Base-by-base conservation (phyloP, 2,329 filamentous ascomycete species). In the Verticillium klebahnii region DNA sequence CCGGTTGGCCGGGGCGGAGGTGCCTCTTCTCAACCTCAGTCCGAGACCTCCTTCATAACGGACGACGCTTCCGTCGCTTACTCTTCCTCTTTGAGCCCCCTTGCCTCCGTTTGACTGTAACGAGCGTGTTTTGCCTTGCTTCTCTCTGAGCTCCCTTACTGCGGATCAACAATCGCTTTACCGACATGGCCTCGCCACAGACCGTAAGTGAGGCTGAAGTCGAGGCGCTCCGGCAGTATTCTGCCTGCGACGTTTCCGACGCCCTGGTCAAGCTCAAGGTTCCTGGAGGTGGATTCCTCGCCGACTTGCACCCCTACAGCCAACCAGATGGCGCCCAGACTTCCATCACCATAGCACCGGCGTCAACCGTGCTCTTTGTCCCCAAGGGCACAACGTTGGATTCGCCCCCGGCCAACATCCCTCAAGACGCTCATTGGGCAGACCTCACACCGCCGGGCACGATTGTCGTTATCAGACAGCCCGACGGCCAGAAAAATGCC, bases 261-360 rank as follows among this genome's bases (percentile, higher is more conserved):
- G 89, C 89, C 6, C 81, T 93, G 2, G 80, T 91, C 61, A 90
- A 89, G 69, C 80, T 93, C 57, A 83, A 88, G 63, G 82, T 88
- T 9, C 81, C 87, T 12, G 82, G 84, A 56, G 88, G 87, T 31
- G 90, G 90, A 60, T 88, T 87, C 70, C 75, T 93, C 40, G 78
- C 86, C 40, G 88, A 92, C 70, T 69, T 82, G 50, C 70, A 72
- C 54, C 72, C 73, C 34, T 72, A 75, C 64, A 69, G 70, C 67
- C 67, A 69, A 61, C 61, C 67, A 37, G 67, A 62, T 64, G 66
- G 70, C 32, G 60, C 62, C 70, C 45, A 52, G n/a, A 52, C 45
- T 45, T 65, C 69, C 36, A 70, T 77, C 67, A 69, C 69, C 60
- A 74, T 86, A 60, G 84, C 82, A 45, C 85, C 78, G 32, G 83